These are phyloP conservation scores for Venturia effusa DNA, from an alignment of 2,329 filamentous ascomycete genomes.

Conservation along the genomic window DNA sequence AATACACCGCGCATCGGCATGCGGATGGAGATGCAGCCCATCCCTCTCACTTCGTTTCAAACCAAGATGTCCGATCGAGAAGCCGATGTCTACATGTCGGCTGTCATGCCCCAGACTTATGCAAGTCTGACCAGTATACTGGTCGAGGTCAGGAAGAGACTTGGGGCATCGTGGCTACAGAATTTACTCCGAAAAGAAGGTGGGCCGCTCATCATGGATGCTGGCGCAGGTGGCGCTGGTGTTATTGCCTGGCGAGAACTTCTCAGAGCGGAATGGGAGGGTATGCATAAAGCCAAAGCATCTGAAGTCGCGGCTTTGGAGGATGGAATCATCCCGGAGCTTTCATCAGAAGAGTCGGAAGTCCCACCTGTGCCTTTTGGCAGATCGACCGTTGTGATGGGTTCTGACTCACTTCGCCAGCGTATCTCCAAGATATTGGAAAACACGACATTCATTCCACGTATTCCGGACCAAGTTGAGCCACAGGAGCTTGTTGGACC, in stretches of 20 bases:
- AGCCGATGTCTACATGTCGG: slow-evolving; percentile 60
- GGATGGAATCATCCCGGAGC: slow-evolving; percentile 19
- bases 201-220: slow-evolving; percentile 60
- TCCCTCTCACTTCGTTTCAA: slow-evolving; percentile 54
- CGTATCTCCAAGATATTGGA: slow-evolving; percentile 68
- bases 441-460: slow-evolving; percentile 84
- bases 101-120: slow-evolving; percentile 60
- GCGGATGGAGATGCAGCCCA: slow-evolving; percentile 47
- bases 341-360: slow-evolving; percentile 28
- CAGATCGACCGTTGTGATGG: slow-evolving; percentile 71
- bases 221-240: slow-evolving; percentile 62
- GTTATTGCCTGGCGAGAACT: slow-evolving; percentile 69
- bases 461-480: slow-evolving; percentile 70
- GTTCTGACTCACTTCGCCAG: slow-evolving; percentile 61
- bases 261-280: slow-evolving; percentile 68
- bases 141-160: slow-evolving; percentile 61
- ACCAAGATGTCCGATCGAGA: slow-evolving; percentile 63
- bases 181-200: slow-evolving; percentile 48
- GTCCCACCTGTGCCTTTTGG: slow-evolving; percentile 44
- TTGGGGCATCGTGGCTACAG: slow-evolving; percentile 61
- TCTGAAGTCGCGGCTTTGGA: slow-evolving; percentile 15
- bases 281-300: slow-evolving; percentile 36
- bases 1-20: slow-evolving; percentile 51
- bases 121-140: slow-evolving; percentile 56
- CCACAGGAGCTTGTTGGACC: slow-evolving; percentile 29